Conservation (phyloP, 208 protist genomes). For the Naegleria lovaniensis region DNA sequence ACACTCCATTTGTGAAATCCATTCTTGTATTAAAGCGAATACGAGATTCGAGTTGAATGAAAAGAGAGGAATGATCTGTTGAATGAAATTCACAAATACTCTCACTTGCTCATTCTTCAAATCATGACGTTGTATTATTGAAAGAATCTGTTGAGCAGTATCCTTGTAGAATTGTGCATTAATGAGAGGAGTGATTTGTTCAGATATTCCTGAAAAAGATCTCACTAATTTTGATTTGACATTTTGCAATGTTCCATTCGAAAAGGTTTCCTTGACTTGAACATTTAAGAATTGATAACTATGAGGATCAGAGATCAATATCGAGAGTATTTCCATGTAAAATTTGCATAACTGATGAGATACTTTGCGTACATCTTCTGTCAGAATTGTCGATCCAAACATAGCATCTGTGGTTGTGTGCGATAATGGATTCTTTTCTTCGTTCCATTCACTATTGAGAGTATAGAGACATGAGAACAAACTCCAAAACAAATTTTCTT, state of each 20-base stretch:
- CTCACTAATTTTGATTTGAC: background rate
- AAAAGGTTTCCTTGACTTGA: background rate
- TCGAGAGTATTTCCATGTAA: background rate
- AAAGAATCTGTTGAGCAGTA: background rate
- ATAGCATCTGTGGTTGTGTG: too few species aligned
- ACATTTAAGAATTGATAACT: background rate
- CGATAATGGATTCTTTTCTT: background rate
- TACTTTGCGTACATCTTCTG: background rate
- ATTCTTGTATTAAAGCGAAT: background rate
- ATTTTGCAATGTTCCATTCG: background rate
- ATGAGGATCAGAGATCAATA: background rate
- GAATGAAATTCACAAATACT: background rate
- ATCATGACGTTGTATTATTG: background rate
- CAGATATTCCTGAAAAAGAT: background rate
- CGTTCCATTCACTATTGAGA: background rate
- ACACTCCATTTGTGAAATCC: background rate
- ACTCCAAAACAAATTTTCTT: background rate
- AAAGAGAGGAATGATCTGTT: background rate
- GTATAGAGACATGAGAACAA: background rate
- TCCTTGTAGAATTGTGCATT: background rate
- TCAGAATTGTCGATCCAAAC: background rate
- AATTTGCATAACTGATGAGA: background rate
- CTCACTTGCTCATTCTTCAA: background rate
- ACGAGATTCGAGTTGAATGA: background rate
- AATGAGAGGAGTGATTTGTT: background rate